Base-by-base conservation (phyloP, 352 stramenopile genomes). In the Phytophthora colocasiae region DNA sequence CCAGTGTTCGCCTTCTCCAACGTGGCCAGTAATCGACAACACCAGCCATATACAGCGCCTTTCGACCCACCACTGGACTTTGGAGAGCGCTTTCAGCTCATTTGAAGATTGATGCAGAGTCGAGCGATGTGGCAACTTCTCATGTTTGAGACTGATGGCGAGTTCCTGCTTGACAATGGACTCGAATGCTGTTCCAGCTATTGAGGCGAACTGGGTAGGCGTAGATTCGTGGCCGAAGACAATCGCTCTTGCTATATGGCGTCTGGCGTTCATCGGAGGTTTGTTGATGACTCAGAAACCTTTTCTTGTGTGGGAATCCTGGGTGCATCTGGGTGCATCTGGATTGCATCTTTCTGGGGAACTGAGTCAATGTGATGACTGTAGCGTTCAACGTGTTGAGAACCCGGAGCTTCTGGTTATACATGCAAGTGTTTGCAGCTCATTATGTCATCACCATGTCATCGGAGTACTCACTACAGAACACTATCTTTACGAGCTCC, bases 121-220 rank as follows among this genome's bases (percentile, higher is more conserved):
- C 85, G 82, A 17, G 83, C 71, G 2, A 81, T 96, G 68, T 96
- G 84, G 83, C 86, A 93, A 40, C 68, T 93, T 12, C 50, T 96
- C 24, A 69, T 82, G 34, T 96, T 93, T 45, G 66, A 89, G 19
- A 38, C 70, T 92, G 26, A 32, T 91, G 4, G 74, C 78, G 8
- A 77, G 66, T 27, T 86, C 94, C 55, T 90, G 78, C 34, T 56
- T 81, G 17, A 74, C 69, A 14, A 80, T 92, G 40, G 61, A 73
- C 27, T 89, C 83, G 8, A 81, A 63, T 6, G 83, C 82, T 15
- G 66, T 54, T 9, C 45, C 78, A 6, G 69, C 72, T 2, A 85
- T 95, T 46, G 73, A 87, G 49, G 76, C 69, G 9, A 87, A 82
- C 36, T 93, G 85, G 87, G 77, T 83, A 1, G 15, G 67, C 11